Evolutionary conservation across 108 stramenopile species (phyloP).

Genomic region (Phaeodactylum tricornutum): DNA sequence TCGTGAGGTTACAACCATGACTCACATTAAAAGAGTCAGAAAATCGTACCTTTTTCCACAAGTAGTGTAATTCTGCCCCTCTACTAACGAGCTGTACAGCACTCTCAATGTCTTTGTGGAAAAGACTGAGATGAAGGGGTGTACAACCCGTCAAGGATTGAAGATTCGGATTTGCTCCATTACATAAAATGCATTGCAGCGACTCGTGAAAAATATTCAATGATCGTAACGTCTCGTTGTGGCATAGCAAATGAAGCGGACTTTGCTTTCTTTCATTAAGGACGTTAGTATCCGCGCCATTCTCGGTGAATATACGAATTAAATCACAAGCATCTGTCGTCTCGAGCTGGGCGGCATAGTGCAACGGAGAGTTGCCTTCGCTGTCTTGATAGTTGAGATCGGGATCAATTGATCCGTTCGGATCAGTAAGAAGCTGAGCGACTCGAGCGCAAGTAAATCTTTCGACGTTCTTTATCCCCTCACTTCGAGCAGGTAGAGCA

Average conservation of each 20-base stretch:
- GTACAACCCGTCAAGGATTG: conserved; percentile 73
- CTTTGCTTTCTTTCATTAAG: conserved; percentile 68
- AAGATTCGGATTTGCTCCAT: conserved; percentile 66
- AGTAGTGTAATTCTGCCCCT: conserved; percentile 63
- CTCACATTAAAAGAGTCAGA: too few relatives aligned
- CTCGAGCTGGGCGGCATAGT: conserved; percentile 66
- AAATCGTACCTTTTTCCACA: conserved; percentile 60
- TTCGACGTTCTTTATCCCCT: not conserved
- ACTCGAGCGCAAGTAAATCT: conserved; percentile 11
- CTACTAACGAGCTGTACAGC: conserved; percentile 53
- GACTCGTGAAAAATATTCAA: conserved; percentile 55
- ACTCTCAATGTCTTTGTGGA: conserved; percentile 60
- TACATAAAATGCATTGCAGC: conserved; percentile 47
- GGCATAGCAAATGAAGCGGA: conserved; percentile 70
- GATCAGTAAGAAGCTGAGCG: conserved; percentile 12
- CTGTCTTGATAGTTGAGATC: conserved; percentile 79
- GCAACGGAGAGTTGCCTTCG: conserved; percentile 79
- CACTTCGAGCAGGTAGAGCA: conserved; percentile 27
- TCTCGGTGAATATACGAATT: conserved; percentile 51
- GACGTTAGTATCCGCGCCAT: conserved; percentile 61
- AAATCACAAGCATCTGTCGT: conserved; percentile 55
- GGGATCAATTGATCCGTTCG: conserved; percentile 8
- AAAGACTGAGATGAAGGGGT: conserved; percentile 69
- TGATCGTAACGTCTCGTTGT: conserved; percentile 52
- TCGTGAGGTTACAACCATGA: too few relatives aligned